Conservation (phyloP, 495 filamentous ascomycete genomes). For the Trichodelitschia bisporula region DNA sequence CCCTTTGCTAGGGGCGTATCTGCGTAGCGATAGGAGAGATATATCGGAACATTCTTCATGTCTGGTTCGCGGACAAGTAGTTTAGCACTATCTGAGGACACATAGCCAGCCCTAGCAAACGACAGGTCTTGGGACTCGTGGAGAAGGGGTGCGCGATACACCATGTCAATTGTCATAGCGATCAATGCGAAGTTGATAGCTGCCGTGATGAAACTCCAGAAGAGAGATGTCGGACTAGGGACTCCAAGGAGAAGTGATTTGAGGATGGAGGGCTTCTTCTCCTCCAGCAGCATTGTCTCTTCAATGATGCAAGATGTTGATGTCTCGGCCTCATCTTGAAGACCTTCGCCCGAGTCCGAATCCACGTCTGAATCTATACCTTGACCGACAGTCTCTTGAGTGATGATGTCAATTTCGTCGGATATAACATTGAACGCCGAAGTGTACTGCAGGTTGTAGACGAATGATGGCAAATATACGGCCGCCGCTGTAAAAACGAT, state of each 20-base stretch:
- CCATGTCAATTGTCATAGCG: constrained; percentile 42
- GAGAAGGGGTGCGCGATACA: constrained; percentile 39
- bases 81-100: constrained; percentile 57
- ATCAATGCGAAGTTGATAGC: constrained; percentile 43
- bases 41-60: constrained; percentile 43
- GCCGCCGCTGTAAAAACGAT: constrained; percentile 44
- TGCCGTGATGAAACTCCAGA: constrained; percentile 36
- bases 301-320: no score
- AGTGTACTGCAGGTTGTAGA: constrained; percentile 29
- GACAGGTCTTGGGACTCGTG: constrained; percentile 51
- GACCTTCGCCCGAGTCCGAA: constrained; percentile 9
- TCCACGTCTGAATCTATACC: constrained; percentile 14
- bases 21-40: constrained; percentile 31
- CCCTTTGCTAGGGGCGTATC: not conserved
- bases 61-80: constrained; percentile 70
- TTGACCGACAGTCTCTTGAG: constrained; percentile 23
- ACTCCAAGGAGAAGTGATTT: constrained; percentile 50
- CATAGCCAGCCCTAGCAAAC: constrained; percentile 65
- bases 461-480: constrained; percentile 46
- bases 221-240: constrained; percentile 37
- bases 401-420: constrained; percentile 32
- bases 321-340: constrained; percentile 14
- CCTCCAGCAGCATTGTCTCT: constrained; percentile 16
- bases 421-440: constrained; percentile 31
- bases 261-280: constrained; percentile 15